Conservation (phyloP, 148 eudicot species). For the Camellia sinensis region DNA sequence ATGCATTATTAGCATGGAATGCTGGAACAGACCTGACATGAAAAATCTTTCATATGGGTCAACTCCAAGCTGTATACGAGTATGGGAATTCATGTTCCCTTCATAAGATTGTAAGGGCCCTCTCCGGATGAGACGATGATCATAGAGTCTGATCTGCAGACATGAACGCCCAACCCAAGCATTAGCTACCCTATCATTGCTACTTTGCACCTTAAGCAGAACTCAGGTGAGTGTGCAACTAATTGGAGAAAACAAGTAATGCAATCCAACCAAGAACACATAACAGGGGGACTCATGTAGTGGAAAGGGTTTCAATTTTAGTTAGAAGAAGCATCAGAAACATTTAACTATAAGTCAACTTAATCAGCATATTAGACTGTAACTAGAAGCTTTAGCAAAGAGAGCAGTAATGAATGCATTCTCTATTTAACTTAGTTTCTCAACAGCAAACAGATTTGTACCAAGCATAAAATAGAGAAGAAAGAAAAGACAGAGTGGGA, state of each 20-base stretch:
- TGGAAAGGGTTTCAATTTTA: not conserved
- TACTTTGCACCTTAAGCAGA: not conserved
- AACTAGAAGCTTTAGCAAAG: not conserved
- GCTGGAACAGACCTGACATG: constrained; percentile 52
- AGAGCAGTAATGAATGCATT: not conserved
- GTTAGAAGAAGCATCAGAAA: not conserved
- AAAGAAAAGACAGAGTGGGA: not conserved
- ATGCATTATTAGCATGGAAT: not conserved
- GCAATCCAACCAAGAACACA: not conserved
- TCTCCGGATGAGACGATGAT: constrained; percentile 72
- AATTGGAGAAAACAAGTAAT: not conserved
- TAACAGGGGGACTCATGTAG: not conserved
- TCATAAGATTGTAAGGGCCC: constrained; percentile 79
- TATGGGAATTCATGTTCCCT: constrained; percentile 78
- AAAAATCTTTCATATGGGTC: constrained; percentile 68
- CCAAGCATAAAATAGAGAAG: not conserved
- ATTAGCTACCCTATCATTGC: constrained; percentile 2
- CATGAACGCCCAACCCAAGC: not conserved
- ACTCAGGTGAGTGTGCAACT: not conserved
- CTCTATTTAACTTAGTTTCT: not conserved
- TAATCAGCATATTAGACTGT: not conserved
- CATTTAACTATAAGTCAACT: not conserved
- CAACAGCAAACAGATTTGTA: not conserved
- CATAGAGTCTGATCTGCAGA: constrained; percentile 77
- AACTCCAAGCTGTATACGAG: constrained; percentile 64